A percentile compares a stretch with the other conserved stretches of the same genome.
Evolutionary conservation across 139 green algal species (phyloP).

Genomic region (Picochlorum sp.): DNA sequence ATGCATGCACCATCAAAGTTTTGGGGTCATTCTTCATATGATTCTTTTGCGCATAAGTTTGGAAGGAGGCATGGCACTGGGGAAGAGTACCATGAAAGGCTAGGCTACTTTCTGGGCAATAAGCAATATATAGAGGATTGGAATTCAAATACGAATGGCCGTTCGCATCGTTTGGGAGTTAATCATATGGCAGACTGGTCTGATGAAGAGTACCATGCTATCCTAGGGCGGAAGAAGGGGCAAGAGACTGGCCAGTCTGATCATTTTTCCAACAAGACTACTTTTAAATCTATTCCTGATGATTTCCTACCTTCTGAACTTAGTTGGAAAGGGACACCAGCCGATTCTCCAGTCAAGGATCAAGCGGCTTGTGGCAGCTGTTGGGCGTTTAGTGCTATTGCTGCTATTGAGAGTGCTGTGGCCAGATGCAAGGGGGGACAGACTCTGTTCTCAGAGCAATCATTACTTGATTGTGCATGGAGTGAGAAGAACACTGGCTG

Average conservation of each 20-base stretch:
- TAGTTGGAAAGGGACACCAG: constrained; percentile 27
- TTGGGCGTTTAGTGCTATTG: constrained; percentile 33
- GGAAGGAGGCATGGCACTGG: constrained; percentile 24
- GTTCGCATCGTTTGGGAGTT: constrained; percentile 5
- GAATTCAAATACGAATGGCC: too few species aligned
- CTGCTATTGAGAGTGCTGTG: constrained; percentile 31
- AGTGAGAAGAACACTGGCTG: constrained; percentile 26
- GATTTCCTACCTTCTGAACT: constrained; percentile 22
- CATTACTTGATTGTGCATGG: constrained; percentile 50
- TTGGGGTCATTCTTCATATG: constrained; percentile 15
- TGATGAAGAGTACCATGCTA: constrained; percentile 21
- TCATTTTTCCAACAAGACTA: constrained; percentile 23
- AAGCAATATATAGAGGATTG: constrained; percentile 20
- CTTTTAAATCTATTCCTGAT: constrained; percentile 34
- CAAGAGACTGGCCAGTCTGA: background rate
- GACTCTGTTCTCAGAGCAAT: constrained; percentile 40
- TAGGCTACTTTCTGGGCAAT: constrained; percentile 16
- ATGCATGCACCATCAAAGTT: background rate
- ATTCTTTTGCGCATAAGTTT: constrained; percentile 23
- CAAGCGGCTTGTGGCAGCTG: constrained; percentile 37
- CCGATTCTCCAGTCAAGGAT: constrained; percentile 49
- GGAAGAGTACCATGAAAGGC: constrained; percentile 22
- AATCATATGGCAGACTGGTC: constrained; percentile 45
- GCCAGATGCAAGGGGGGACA: constrained; percentile 28
- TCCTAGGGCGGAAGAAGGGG: constrained; percentile 17